Evolutionary conservation across 2,329 filamentous ascomycete species (phyloP), one percentile per base, ranked within the genome.

Genomic region (Rosellinia necatrix): DNA sequence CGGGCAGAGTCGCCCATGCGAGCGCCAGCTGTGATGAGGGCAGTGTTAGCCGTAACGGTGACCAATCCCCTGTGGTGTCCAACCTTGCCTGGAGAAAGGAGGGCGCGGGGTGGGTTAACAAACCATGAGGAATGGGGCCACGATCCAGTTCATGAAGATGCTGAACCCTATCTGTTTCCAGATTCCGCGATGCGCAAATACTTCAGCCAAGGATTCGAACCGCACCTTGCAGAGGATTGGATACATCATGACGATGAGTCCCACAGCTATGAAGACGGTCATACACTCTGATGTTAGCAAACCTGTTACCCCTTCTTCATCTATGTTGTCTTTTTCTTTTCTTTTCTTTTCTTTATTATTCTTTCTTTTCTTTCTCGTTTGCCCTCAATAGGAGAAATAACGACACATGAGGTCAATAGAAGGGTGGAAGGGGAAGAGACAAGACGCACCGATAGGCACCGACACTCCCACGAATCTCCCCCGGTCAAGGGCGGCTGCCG

Each of bases 231-330:
- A 96, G 0, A 96, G 77, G 57, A 96, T 96, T 0, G 91, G 92
- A 68, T 94, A 96, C 90, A 96, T 96, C 91, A 96, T 96, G 37
- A 96, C 86, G 1, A 96, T 79, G 1, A 96, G 75, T 0, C 91
- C 91, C 43, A 96, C 76, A 0, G 91, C 90, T 90, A 40, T 54
- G 44, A 12, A 38, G 49, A 35, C 12, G 1, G 12, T 40, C 22
- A 12, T 2, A 19, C 15, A 32, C 34, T 6, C n/a, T 55, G 17
- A 27, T 15, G 15, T 58, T 30, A 54, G 41, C 30, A 52, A 4
- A 15, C 8, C 29, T n/a, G 9, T 29, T 4, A 17, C 3, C 9
- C 19, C n/a, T n/a, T 52, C 6, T 38, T 12, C 24, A 19, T 32
- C 19, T 22, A 24, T 13, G 5, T 17, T 43, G 22, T 41, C 15